Base-by-base conservation (phyloP, 176 grass and related monocot genomes). In the Avena atlantica region DNA sequence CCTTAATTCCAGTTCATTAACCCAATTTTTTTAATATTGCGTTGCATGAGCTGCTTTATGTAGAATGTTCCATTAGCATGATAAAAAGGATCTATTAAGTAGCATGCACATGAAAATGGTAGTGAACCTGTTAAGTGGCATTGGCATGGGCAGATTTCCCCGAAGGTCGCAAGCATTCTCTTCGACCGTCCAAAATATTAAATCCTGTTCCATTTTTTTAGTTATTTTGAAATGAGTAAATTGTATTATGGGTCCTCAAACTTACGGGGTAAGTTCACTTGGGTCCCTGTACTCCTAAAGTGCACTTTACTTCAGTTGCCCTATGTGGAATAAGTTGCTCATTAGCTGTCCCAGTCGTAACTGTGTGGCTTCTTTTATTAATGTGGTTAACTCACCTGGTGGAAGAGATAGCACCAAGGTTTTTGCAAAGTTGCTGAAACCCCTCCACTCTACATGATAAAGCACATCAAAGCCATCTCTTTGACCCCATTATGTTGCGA, bases 41-140 rank as follows among this genome's bases (percentile, higher is more conserved):
- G 14, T 45, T 63, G 7, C 65, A 37, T 44, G 20, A 83, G 9
- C 50, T 55, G 19, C 49, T 82, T 67, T 17, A 23, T 57, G 31
- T n/a, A 37, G 17, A 48, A 80, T 56, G 17, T 12, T 66, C 19
- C 76, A 40, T 62, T 62, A 81, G 79, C 15, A 40, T 89, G 42
- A 19, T 66, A 7, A 65, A 81, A 23, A 34, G 4, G 2, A 31
- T 12, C 8, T 74, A 74, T 16, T 36, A 57, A 34, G 61, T 64
- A 89, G 21, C n/a, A 48, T 81, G 1, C 1, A 9, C 40, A 58
- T 74, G 24, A 29, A 68, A 76, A 57, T 55, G 4, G 27, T 53
- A 7, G 40, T 52, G 27, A 70, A 15, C 29, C 44, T 47, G 72
- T 9, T 27, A 75, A 51, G 1, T 75, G 21, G 72, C 3, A 25